Conservation (phyloP, 179 eudicot genomes). For the Beta macrorhiza region DNA sequence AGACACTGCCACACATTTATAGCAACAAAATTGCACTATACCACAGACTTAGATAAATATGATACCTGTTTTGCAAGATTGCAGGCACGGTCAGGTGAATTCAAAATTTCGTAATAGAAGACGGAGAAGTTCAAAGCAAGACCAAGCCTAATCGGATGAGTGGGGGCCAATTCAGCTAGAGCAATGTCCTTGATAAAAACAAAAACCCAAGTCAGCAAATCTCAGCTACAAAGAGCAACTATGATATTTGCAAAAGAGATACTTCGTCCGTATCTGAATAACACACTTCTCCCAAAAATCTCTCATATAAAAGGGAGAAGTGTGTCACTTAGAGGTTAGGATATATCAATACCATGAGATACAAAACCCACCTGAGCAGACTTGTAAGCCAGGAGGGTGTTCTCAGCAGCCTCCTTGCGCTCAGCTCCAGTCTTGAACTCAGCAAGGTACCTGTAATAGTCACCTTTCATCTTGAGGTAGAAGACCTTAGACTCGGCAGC, state of each 20-base stretch:
- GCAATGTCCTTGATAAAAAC: slow-evolving; percentile 49
- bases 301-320: too few species aligned
- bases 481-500: slow-evolving; percentile 46
- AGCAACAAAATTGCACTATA: background rate
- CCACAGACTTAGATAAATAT: background rate
- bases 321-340: too few species aligned
- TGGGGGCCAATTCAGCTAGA: slow-evolving; percentile 50
- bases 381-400: slow-evolving; percentile 42
- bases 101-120: slow-evolving; percentile 72
- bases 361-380: slow-evolving; percentile 39
- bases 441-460: slow-evolving; percentile 47
- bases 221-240: background rate
- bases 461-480: slow-evolving; percentile 52
- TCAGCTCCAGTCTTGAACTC: slow-evolving; percentile 45
- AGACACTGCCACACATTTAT: background rate
- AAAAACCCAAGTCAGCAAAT: slow-evolving; percentile 16
- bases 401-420: slow-evolving; percentile 49
- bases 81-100: slow-evolving; percentile 73
- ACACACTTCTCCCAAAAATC: too few species aligned
- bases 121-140: slow-evolving; percentile 78
- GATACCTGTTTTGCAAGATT: slow-evolving; percentile 60
- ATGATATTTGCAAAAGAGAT: background rate
- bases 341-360: background rate
- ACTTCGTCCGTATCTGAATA: too few species aligned
- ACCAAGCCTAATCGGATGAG: slow-evolving; percentile 79